These are phyloP conservation scores for Fusarium begoniae DNA, from an alignment of 2,329 filamentous ascomycete genomes.

Conservation along the genomic window DNA sequence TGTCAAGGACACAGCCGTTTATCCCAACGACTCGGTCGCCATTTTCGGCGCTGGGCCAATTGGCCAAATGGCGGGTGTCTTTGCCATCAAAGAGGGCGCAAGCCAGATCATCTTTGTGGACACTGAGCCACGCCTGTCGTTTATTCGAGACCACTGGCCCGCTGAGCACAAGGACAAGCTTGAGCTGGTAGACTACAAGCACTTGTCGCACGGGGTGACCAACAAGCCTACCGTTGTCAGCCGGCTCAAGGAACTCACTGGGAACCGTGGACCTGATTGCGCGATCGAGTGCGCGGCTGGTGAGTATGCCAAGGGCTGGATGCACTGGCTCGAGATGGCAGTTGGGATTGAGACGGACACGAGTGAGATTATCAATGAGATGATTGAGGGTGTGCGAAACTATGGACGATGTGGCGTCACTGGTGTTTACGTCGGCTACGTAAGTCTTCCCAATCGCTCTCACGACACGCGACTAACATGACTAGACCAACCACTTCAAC, in stretches of 20 bases:
- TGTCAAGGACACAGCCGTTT: slow-evolving; percentile 85
- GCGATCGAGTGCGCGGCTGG: slow-evolving; percentile 73
- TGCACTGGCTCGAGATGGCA: slow-evolving; percentile 66
- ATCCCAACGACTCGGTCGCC: slow-evolving; percentile 78
- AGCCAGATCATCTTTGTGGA: slow-evolving; percentile 82
- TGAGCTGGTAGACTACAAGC: slow-evolving; percentile 74
- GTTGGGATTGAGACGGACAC: slow-evolving; percentile 84
- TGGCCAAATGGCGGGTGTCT: slow-evolving; percentile 83
- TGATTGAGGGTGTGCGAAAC: slow-evolving; percentile 77
- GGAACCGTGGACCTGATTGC: slow-evolving; percentile 78
- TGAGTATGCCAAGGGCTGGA: slow-evolving; percentile 70
- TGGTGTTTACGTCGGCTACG: slow-evolving; percentile 71
- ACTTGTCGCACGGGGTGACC: slow-evolving; percentile 66
- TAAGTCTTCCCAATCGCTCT: slow-evolving; percentile 45
- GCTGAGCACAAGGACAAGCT: slow-evolving; percentile 61
- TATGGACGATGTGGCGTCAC: slow-evolving; percentile 81
- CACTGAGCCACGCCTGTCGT: slow-evolving; percentile 74
- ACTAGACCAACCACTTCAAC: slow-evolving; percentile 65
- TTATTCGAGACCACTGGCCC: slow-evolving; percentile 69
- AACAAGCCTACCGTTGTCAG: slow-evolving; percentile 71
- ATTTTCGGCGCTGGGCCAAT: slow-evolving; percentile 89
- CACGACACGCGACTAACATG: background rate
- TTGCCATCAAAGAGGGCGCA: slow-evolving; percentile 78
- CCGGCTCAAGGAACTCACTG: slow-evolving; percentile 77
- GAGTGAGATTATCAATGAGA: slow-evolving; percentile 81